Evolutionary conservation across 176 grass and related monocot species (phyloP).

Genomic region (Bolboschoenus planiculmis): DNA sequence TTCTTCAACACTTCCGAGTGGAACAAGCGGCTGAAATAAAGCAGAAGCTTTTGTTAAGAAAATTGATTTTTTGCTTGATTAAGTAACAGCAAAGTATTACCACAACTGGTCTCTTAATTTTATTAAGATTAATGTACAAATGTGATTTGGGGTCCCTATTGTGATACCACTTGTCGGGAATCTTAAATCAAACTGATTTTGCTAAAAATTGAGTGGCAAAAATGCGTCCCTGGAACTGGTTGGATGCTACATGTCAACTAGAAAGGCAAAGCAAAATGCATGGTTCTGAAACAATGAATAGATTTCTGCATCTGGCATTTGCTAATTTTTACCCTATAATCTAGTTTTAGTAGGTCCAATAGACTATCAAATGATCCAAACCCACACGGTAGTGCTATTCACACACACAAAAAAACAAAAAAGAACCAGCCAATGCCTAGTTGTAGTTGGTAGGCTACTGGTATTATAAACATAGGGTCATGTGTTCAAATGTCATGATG

Average conservation of each 20-base stretch:
- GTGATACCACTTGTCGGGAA: not conserved
- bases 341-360: not conserved
- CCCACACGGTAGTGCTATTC: too few relatives aligned
- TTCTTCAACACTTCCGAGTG: conserved; percentile 93
- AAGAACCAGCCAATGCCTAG: not conserved
- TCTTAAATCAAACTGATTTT: not conserved
- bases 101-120: not conserved
- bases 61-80: not conserved
- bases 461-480: not conserved
- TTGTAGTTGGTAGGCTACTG: not conserved
- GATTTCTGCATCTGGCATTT: not conserved
- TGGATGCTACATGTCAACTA: not conserved
- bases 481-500: not conserved
- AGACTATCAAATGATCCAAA: not conserved
- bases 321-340: not conserved
- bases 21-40: conserved; percentile 73
- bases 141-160: not conserved
- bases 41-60: not conserved
- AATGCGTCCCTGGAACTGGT: not conserved
- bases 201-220: not conserved
- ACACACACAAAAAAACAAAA: not conserved
- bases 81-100: not conserved
- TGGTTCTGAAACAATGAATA: not conserved
- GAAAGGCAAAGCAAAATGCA: not conserved
- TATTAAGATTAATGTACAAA: not conserved